phyloP scores from a whole-genome alignment of 768 basidiomycete species.

The Leucosporidium scottii region DNA sequence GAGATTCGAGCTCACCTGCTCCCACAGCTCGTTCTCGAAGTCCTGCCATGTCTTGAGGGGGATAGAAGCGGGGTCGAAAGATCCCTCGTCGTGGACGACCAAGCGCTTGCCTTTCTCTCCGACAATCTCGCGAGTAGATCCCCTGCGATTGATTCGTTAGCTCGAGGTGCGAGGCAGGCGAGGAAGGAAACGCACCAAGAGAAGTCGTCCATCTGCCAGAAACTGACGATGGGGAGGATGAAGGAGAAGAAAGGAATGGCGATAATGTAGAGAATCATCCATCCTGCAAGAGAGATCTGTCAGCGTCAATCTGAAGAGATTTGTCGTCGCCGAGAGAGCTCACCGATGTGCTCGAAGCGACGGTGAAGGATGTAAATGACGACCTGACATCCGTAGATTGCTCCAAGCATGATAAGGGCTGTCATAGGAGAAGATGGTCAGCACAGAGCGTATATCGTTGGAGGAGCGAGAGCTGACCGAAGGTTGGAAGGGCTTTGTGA shows the following conservation, averaged over 20 bases:
- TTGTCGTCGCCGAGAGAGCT: neutral
- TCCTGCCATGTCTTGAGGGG: constrained; percentile 96
- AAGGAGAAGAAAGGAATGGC: constrained; percentile 91
- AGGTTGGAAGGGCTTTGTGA: constrained; percentile 61
- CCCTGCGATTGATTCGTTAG: constrained; percentile 49
- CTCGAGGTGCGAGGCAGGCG: constrained; percentile 25
- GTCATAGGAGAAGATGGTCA: constrained; percentile 39
- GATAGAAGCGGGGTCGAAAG: constrained; percentile 87
- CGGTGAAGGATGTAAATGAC: constrained; percentile 75
- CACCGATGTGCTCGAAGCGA: constrained; percentile 90
- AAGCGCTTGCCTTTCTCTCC: constrained; percentile 94
- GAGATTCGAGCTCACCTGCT: constrained; percentile 8
- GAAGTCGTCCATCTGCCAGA: constrained; percentile 99
- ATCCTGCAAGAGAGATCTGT: constrained; percentile 43
- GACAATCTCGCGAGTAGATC: constrained; percentile 81
- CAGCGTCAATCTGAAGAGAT: constrained; percentile 9
- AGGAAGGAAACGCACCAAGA: constrained; percentile 48
- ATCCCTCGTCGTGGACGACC: constrained; percentile 94
- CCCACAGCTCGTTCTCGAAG: constrained; percentile 36
- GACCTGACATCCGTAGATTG: constrained; percentile 89
- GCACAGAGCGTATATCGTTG: neutral
- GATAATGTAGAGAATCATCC: constrained; percentile 93
- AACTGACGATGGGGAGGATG: constrained; percentile 85
- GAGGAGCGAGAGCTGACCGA: neutral
- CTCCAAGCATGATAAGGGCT: constrained; percentile 85